A percentile compares a stretch with the other conserved stretches of the same genome.
Evolutionary conservation across 176 grass and related monocot species (phyloP).

Genomic region (Ensete glaucum): DNA sequence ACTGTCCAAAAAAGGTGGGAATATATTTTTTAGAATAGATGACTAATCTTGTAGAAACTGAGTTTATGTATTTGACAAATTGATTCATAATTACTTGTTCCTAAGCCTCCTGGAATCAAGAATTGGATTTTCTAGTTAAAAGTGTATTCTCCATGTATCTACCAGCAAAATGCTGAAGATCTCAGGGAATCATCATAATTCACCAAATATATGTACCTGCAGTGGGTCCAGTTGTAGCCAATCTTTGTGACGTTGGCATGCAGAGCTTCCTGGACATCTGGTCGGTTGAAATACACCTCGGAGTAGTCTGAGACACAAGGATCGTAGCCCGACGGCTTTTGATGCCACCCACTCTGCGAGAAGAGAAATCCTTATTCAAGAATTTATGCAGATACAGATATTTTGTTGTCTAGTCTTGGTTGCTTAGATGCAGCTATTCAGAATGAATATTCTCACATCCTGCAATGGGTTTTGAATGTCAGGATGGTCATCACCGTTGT

Average conservation of each 20-base stretch:
- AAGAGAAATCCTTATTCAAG: not conserved
- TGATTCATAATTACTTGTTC: not conserved
- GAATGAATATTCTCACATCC: not conserved
- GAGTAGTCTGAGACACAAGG: slow-evolving; percentile 46
- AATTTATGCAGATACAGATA: no score
- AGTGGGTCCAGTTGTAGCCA: slow-evolving; percentile 75
- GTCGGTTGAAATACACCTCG: slow-evolving; percentile 71
- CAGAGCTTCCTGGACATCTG: slow-evolving; percentile 75
- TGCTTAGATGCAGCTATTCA: not conserved
- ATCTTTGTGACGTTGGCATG: slow-evolving; percentile 82
- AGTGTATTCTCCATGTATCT: not conserved
- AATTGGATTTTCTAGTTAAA: not conserved
- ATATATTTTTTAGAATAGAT: not conserved
- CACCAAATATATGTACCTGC: slow-evolving; percentile 37
- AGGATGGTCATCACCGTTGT: not conserved
- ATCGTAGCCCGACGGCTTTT: slow-evolving; percentile 64
- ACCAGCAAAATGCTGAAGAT: not conserved
- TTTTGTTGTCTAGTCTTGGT: not conserved
- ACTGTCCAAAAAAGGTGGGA: slow-evolving; percentile 19
- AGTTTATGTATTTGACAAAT: not conserved
- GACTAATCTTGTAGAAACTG: not conserved
- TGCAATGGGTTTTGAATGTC: not conserved
- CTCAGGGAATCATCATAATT: not conserved
- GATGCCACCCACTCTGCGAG: slow-evolving; percentile 32
- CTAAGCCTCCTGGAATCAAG: not conserved